Percentiles rank a stretch among this genome's conserved stretches.
These are phyloP conservation scores for Davidsoniella eucalypti DNA, from an alignment of 2,329 filamentous ascomycete species.

Conservation along the genomic window DNA sequence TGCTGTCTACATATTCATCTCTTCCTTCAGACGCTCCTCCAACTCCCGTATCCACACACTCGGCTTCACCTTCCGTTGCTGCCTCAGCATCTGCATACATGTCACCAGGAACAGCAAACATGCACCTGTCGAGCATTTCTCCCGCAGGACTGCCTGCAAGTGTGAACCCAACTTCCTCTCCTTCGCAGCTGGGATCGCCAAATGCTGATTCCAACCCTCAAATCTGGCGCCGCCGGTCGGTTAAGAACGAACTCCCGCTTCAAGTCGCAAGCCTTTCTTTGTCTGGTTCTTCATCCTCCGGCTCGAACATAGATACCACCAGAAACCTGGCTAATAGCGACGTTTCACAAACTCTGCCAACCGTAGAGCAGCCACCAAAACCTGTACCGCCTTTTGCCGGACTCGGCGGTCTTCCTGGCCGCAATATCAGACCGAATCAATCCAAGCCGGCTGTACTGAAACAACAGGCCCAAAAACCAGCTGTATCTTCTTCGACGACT, in stretches of 20 bases:
- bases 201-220: slow-evolving; percentile 16
- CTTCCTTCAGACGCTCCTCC: slow-evolving; percentile 16
- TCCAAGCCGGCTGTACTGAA: slow-evolving; percentile 12
- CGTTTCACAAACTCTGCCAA: not conserved
- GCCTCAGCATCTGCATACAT: not conserved
- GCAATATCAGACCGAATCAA: slow-evolving; percentile 17
- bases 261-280: slow-evolving; percentile 28
- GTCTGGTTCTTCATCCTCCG: not conserved
- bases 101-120: too few species aligned
- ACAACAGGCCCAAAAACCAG: not conserved
- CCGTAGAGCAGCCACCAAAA: not conserved
- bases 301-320: not conserved
- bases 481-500: not conserved
- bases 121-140: too few species aligned
- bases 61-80: slow-evolving; percentile 1
- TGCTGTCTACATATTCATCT: slow-evolving; percentile 16
- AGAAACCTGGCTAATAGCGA: not conserved
- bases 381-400: not conserved
- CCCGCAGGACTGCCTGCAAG: not conserved
- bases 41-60: slow-evolving; percentile 7
- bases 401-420: slow-evolving; percentile 17
- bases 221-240: slow-evolving; percentile 34
- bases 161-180: not conserved
- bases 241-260: slow-evolving; percentile 30
- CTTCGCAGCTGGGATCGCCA: not conserved